A percentile compares a stretch with the other conserved stretches of the same genome.
Evolutionary conservation across 768 basidiomycete genomes (phyloP).

Genomic region (Sistotremastrum suecicum): DNA sequence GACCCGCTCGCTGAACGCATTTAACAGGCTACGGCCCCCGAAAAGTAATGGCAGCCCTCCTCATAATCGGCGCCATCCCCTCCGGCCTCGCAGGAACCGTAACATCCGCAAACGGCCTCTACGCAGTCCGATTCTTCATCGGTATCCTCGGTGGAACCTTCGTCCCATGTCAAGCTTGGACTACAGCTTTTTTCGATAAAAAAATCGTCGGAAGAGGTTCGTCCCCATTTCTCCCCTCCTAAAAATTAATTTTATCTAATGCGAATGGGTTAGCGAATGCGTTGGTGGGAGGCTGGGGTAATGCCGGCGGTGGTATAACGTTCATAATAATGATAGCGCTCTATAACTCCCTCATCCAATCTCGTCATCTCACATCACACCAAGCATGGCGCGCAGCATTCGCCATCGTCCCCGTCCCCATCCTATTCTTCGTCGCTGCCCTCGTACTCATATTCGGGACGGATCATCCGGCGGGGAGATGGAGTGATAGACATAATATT

Average conservation of each 20-base stretch:
- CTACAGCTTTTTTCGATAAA: slow-evolving; percentile 46
- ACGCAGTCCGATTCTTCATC: slow-evolving; percentile 40
- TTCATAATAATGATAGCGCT: slow-evolving; percentile 44
- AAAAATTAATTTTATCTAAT: background rate
- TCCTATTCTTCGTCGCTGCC: slow-evolving; percentile 29
- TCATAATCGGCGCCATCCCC: slow-evolving; percentile 42
- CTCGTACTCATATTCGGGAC: slow-evolving; percentile 30
- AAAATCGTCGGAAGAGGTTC: slow-evolving; percentile 24
- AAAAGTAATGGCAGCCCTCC: slow-evolving; percentile 37
- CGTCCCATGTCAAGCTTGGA: slow-evolving; percentile 48
- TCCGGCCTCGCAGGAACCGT: slow-evolving; percentile 42
- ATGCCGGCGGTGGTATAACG: slow-evolving; percentile 30
- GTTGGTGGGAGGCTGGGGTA: slow-evolving; percentile 42
- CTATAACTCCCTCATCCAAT: slow-evolving; percentile 24
- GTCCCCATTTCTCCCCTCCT: background rate
- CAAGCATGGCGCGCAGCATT: slow-evolving; percentile 43
- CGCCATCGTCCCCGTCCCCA: slow-evolving; percentile 40
- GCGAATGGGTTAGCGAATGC: slow-evolving; percentile 32
- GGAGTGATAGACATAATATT: slow-evolving; percentile 31
- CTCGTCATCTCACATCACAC: slow-evolving; percentile 12
- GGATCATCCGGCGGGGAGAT: slow-evolving; percentile 41
- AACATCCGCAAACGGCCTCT: slow-evolving; percentile 25
- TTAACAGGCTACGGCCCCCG: slow-evolving; percentile 30
- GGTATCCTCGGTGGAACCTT: slow-evolving; percentile 49
- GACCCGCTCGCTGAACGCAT: background rate